These are phyloP conservation scores for Pisolithus sp. DNA, from an alignment of 768 basidiomycete species.

Conservation along the genomic window DNA sequence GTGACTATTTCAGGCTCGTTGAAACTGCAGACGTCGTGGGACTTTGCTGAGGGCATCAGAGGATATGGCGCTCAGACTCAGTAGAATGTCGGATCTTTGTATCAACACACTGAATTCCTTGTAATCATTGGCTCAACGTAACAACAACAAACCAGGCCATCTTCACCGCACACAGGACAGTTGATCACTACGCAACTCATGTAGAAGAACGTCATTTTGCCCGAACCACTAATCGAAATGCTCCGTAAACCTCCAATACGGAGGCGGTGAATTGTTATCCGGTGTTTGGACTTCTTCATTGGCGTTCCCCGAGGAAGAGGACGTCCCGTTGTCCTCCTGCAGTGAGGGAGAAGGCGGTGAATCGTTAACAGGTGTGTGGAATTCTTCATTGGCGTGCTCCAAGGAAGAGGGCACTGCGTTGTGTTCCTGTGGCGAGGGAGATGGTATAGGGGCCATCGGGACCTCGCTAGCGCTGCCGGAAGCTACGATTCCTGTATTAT, in stretches of 20 bases:
- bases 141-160: background rate
- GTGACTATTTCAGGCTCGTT: slow-evolving; percentile 74
- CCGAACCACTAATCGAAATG: too few species aligned
- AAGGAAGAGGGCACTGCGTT: too few species aligned
- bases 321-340: background rate
- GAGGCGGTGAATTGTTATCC: slow-evolving; percentile 18
- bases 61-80: slow-evolving; percentile 92
- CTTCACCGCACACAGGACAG: background rate
- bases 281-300: slow-evolving; percentile 10
- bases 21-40: slow-evolving; percentile 75
- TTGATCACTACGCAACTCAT: background rate
- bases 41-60: slow-evolving; percentile 86
- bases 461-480: too few species aligned
- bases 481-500: too few species aligned
- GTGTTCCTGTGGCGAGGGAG: too few species aligned
- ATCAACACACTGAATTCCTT: slow-evolving; percentile 2
- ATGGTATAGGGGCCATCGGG: too few species aligned
- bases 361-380: too few species aligned
- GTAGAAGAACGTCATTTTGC: background rate
- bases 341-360: too few species aligned
- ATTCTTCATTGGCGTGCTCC: too few species aligned
- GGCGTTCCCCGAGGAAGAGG: slow-evolving; percentile 11
- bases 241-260: slow-evolving; percentile 9
- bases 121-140: background rate
- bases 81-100: slow-evolving; percentile 30